Evolutionary conservation across 163 green algal genomes (phyloP).

Genomic region (Prototheca wickerhamii): DNA sequence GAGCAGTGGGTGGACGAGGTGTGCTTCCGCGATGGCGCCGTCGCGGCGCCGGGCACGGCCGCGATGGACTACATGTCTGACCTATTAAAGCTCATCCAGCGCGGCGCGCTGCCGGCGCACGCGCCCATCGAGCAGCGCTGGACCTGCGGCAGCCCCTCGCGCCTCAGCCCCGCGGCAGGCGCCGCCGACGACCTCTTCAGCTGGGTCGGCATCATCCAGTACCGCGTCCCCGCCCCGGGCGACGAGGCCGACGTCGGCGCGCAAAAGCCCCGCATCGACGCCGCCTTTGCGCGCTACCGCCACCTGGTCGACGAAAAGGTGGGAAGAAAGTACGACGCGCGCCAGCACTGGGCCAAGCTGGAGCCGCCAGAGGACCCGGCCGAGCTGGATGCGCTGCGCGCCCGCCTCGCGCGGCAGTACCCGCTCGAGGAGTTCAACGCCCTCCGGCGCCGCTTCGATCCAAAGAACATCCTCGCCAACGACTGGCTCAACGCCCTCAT

Average conservation of each 20-base stretch:
- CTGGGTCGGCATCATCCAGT: constrained; percentile 98
- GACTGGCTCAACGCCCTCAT: constrained; percentile 58
- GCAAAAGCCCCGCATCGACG: not conserved
- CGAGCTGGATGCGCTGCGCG: constrained; percentile 29
- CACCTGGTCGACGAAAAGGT: constrained; percentile 51
- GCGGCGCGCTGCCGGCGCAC: constrained; percentile 50
- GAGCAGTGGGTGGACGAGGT: constrained; percentile 96
- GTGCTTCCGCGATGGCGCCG: constrained; percentile 52
- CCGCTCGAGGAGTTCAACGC: constrained; percentile 53
- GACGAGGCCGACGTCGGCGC: not conserved
- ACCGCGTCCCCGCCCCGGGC: constrained; percentile 64
- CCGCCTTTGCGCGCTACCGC: constrained; percentile 57
- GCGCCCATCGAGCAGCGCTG: constrained; percentile 94
- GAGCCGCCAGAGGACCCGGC: constrained; percentile 46
- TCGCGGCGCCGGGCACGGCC: constrained; percentile 17
- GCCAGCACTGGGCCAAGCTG: constrained; percentile 97
- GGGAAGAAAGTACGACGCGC: constrained; percentile 61
- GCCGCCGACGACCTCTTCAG: constrained; percentile 48
- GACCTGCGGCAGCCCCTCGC: constrained; percentile 51
- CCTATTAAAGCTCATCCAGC: constrained; percentile 29
- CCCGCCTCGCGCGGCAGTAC: constrained; percentile 50
- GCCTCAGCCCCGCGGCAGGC: constrained; percentile 66
- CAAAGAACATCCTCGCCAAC: constrained; percentile 78
- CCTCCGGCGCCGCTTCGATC: constrained; percentile 67
- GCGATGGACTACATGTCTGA: constrained; percentile 79